Evolutionary conservation across 805 yeast species (phyloP), one percentile per base, ranked within the genome.

Genomic region (Jamesozyma jinghongensis): DNA sequence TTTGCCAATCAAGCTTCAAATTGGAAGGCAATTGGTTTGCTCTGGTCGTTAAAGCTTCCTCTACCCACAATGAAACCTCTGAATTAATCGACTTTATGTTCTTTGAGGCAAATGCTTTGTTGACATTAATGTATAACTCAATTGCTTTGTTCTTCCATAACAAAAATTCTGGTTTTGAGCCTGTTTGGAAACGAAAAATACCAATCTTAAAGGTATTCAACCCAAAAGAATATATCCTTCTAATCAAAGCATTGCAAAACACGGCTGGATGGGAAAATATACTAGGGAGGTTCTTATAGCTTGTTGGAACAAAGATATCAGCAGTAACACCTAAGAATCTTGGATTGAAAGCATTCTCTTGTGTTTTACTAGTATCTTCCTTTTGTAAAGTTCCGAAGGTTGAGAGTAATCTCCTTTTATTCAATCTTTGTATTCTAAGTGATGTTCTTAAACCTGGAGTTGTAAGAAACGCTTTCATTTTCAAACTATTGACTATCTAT

Each of bases 111-210:
- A 88, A 88, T 2, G 86, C 79, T 53, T 79, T 77, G 63, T 88
- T 86, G n/a, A 85, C 81, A 42, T 75, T 74, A 22, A 81, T 82
- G 59, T 78, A 87, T 38, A 68, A 69, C 50, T 85, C 85, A 51
- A 88, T 77, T 6, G 94, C 94, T 25, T 71, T 72, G 61, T 86
- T 90, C 60, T 84, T 85, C 95, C 95, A 88, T 44, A 78, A 73
- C 17, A 77, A 57, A 49, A 81, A 81, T 33, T 76, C 66, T 26
- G 88, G 85, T 60, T 77, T 81, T 42, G 73, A 56, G 30, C 77
- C 74, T 20, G 87, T 78, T 58, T 81, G 83, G 57, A 76, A 71
- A 30, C 85, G 80, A 52, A 79, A 76, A 37, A 77, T 60, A 7
- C 80, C 87, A 33, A 82, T 63, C 50, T 81, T 73, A n/a, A 68